Evolutionary conservation across 2,329 filamentous ascomycete species (phyloP), one percentile per base, ranked within the genome.

Genomic region (Ceratocystiopsis brevicomis): DNA sequence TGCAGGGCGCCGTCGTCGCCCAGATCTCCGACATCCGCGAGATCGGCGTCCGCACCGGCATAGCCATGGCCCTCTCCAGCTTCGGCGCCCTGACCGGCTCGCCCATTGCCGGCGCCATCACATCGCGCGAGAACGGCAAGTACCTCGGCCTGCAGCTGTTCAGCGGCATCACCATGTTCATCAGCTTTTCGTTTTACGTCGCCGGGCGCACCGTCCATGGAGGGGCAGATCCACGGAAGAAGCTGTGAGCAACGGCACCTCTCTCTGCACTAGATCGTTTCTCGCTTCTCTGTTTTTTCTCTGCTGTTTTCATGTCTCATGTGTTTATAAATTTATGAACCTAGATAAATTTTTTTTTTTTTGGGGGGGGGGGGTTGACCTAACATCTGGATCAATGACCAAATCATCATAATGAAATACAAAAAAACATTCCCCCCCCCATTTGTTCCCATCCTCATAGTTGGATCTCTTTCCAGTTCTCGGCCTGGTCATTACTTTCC

Each of bases 11-110:
- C 0, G 58, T 75, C 9, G 59, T 80, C 8, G 72, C 71, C 1
- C 72, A 78, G 50, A 72, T 79, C 46, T 70, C 67, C 1, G 70
- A 75, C 40, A 65, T 76, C 43, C 61, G 66, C 3, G 64, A 76
- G 52, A 69, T 79, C 14, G 76, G 76, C 2, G 61, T 73, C 0
- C 61, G 76, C 11, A 71, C 63, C 1, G 76, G 76, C 1, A 65
- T 67, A 0, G 61, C 70, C 41, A 78, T 76, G 52, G 66, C 67
- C 8, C 59, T 71, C 19, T 61, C 71, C 37, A 63, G 66, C n/a
- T 58, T 79, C 38, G 71, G 67, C 1, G 71, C 69, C 3, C 56
- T 80, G 38, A 68, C 69, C 1, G 69, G 73, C 2, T 69, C 62
- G 41, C 73, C 73, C 0, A 74, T 77, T 50, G 72, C 65, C 0